Base-by-base conservation (phyloP, 1,139 yeast genomes). In the Ogataea hybrid region DNA sequence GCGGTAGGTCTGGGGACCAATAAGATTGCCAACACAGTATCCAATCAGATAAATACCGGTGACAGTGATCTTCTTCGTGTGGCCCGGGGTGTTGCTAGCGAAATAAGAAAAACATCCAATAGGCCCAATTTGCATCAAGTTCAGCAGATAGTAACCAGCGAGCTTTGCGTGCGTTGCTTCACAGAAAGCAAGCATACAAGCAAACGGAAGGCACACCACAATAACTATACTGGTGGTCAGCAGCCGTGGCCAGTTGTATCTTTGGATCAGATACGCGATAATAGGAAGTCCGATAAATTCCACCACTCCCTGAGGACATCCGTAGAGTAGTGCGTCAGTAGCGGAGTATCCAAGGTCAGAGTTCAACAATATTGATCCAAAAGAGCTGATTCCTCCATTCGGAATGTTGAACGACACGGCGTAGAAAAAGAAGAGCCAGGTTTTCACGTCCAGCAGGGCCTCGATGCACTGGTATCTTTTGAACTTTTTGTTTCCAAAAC, bases 11-110 rank as follows among this genome's bases (percentile, higher is more conserved):
- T 73, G 78, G 3, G 79, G 77, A 2, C 80, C 80, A 41, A 80
- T 68, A 37, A 83, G 65, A 48, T 84, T 83, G 25, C 92, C 86
- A 23, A 76, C 74, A 51, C 84, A 79, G 57, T 79, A 82, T 0
- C 79, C 83, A 42, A 81, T 65, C 63, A 82, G 70, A 30, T 75
- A 70, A 31, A 77, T 59, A 1, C 83, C 81, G 56, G 74, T 79
- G 25, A 76, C 71, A 14, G 79, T 75, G 39, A 74, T 63, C 57
- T 81, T 77, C 61, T 83, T 83, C 12, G 88, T 81, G 53, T 78
- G 79, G 6, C 89, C 89, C 2, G 68, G 61, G 40, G 70, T 57
- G 53, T 76, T 77, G 9, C 77, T 66, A 11, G 77, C 65, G 39
- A 71, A 57, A 36, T 61, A 56, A 10, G 73, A 62, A 20, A 39